phyloP scores from a whole-genome alignment of 2,329 filamentous ascomycete species.

The Exserohilum rostratum region DNA sequence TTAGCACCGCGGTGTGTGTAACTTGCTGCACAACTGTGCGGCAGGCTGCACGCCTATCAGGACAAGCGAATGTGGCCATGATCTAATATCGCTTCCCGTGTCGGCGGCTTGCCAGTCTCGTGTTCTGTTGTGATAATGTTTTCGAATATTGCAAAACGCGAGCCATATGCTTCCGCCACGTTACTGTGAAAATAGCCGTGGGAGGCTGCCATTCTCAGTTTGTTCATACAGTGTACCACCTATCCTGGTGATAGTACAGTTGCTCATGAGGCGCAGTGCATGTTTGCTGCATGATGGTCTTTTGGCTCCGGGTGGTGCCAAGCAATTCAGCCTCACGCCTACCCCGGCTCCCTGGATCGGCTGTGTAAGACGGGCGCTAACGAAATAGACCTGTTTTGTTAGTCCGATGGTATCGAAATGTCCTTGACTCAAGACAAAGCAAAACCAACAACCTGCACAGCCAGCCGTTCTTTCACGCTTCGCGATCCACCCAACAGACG shows the following conservation, averaged over 20 bases:
- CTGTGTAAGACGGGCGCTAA: conserved; percentile 12
- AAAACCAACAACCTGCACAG: not conserved
- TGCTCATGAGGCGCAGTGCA: not conserved
- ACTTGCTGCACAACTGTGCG: not conserved
- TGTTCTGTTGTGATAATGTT: not conserved
- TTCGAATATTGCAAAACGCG: not conserved
- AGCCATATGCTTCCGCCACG: not conserved
- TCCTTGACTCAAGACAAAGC: not conserved
- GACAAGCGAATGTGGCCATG: not conserved
- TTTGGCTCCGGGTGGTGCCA: not conserved
- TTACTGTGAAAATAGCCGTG: not conserved
- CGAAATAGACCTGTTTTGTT: conserved; percentile 17
- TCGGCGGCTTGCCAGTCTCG: not conserved
- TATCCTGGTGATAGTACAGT: not conserved
- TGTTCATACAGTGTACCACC: not conserved
- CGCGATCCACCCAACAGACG: not conserved
- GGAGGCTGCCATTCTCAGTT: not conserved
- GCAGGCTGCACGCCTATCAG: not conserved
- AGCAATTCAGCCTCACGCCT: conserved; percentile 14
- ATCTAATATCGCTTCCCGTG: too few species aligned
- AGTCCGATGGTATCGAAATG: conserved; percentile 1
- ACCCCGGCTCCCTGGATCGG: conserved; percentile 10
- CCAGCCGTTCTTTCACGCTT: not conserved
- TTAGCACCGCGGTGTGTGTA: not conserved
- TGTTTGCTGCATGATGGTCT: not conserved